Base-by-base conservation (phyloP, 208 protist genomes). In the Naegleria lovaniensis region DNA sequence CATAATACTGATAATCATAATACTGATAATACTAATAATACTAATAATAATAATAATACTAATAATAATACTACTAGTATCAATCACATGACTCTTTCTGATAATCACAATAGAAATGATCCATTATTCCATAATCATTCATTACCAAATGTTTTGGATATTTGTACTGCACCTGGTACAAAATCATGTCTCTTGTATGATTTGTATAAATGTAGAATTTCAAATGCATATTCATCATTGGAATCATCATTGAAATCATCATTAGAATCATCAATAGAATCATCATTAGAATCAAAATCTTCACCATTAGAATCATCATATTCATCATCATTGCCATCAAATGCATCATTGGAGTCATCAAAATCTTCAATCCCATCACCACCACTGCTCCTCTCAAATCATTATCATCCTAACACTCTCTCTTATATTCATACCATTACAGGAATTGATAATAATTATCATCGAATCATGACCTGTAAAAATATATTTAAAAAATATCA, bases 121-220 rank as follows among this genome's bases (percentile, higher is more conserved):
- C 9, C 16, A 36, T n/a, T n/a, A 79, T 36, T 79, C 2, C 25
- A 36, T 79, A 1, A n/a, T 15, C 11, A 67, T 22, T 29, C 22
- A 29, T 67, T 67, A 29, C 55, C 55, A 4, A 67, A 52, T 91
- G 92, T 94, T 13, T 90, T 94, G n/a, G 93, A 94, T 90, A 89
- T 94, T 25, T 94, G 93, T 92, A 94, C 92, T 91, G 93, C 93
- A 85, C 93, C 93, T 33, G 93, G 93, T 48, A 92, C 55, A 25
- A 41, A 75, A 52, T n/a, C 55, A 25, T 86, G 40, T 83, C 51
- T 90, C 0, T 36, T 90, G 29, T 40, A 36, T 52, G 76, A 85
- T 43, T 38, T 83, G 6, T 88, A 22, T 59, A 51, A 84, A 29
- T 76, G 11, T 33, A 90, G 29, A 84, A 86, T 25, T 41, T 83